Conservation (phyloP, 1,139 yeast genomes). For the Sugiyamaella grinbergsii region DNA sequence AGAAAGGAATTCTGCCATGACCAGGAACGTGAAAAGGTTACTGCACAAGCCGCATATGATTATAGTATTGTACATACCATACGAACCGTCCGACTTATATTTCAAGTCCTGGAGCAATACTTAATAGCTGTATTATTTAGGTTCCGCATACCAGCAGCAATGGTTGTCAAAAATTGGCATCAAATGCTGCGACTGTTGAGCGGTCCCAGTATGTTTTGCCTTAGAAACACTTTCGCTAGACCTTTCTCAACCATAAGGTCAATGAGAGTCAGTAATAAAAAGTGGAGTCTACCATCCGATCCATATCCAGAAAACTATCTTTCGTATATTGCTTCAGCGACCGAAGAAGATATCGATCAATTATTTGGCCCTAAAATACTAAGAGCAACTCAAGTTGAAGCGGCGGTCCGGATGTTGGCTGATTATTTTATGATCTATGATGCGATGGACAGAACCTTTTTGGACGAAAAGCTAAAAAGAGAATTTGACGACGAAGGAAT, state of each 20-base stretch:
- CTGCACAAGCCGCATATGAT: no score
- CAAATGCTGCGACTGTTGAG: conserved; percentile 5
- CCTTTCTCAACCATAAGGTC: no score
- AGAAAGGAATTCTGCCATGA: no score
- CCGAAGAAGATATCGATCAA: conserved; percentile 27
- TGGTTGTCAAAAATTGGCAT: no score
- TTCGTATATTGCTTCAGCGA: conserved; percentile 14
- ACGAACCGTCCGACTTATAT: no score
- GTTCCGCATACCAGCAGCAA: no score
- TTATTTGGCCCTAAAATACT: conserved; percentile 31
- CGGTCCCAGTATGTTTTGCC: conserved; percentile 1
- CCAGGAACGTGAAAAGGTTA: no score
- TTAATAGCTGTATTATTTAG: no score
- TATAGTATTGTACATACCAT: no score
- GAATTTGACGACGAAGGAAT: conserved; percentile 19
- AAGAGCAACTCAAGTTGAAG: conserved; percentile 33
- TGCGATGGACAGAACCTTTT: conserved; percentile 31
- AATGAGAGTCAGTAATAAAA: no score
- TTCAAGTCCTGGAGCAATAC: no score
- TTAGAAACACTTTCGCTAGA: neutral
- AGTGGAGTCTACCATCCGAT: neutral
- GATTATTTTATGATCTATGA: conserved; percentile 36
- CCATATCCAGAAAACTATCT: conserved; percentile 7
- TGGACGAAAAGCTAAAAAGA: conserved; percentile 28
- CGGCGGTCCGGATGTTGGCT: conserved; percentile 37